phyloP scores from a whole-genome alignment of 306 rosid species.

The Erythrophleum fordii region DNA sequence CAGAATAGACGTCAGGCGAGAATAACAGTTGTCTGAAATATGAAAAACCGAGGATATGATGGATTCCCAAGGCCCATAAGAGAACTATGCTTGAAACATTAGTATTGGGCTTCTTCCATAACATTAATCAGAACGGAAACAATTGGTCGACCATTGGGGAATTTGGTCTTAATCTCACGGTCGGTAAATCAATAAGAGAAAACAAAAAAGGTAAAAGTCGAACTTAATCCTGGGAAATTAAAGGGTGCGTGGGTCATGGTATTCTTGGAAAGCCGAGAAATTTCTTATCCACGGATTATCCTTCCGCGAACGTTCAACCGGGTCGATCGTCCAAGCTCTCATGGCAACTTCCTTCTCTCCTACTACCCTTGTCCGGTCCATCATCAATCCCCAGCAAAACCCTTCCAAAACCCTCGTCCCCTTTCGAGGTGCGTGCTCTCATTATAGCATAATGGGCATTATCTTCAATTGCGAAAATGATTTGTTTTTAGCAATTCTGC shows the following conservation, averaged over 20 bases:
- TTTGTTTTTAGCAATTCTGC: constrained; percentile 23
- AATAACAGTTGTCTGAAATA: too few relatives aligned
- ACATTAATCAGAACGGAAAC: too few relatives aligned
- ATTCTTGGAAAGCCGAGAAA: neutral
- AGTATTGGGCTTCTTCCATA: neutral
- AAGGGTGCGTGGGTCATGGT: neutral
- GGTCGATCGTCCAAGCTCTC: constrained; percentile 29
- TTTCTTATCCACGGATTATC: constrained; percentile 54
- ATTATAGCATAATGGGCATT: constrained; percentile 12
- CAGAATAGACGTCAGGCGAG: too few relatives aligned
- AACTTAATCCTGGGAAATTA: neutral
- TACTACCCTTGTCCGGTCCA: constrained; percentile 55
- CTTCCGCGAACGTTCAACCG: neutral
- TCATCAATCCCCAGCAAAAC: constrained; percentile 51
- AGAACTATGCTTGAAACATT: neutral
- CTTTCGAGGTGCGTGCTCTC: constrained; percentile 44
- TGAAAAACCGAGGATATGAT: too few relatives aligned
- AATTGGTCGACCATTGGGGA: too few relatives aligned
- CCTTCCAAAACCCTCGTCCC: constrained; percentile 49
- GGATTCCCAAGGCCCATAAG: neutral
- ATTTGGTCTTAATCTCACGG: too few relatives aligned
- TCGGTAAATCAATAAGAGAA: too few relatives aligned
- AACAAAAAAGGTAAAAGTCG: neutral
- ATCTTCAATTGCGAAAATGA: neutral
- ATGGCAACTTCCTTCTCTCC: constrained; percentile 79